phyloP scores from a whole-genome alignment of 2,329 filamentous ascomycete genomes.

The Verticillium dahliae region DNA sequence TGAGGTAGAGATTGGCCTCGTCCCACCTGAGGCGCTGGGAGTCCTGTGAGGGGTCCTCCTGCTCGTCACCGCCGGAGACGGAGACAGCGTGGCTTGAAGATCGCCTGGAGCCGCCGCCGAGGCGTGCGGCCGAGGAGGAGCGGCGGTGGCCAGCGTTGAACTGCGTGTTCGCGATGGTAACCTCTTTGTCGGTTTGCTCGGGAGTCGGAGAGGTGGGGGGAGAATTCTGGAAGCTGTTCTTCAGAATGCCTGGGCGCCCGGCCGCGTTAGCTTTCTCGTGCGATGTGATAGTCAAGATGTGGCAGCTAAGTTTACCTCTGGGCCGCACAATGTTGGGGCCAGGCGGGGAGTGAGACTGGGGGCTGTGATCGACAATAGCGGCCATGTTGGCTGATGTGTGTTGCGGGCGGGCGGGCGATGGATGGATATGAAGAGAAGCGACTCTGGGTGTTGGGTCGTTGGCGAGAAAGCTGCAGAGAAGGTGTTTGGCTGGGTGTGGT shows the following conservation, averaged over 20 bases:
- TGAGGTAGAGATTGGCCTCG: constrained; percentile 94
- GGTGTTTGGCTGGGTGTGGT: not conserved
- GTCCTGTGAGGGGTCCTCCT: constrained; percentile 39
- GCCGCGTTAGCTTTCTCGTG: not conserved
- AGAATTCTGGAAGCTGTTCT: constrained; percentile 70
- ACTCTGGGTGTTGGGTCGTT: not conserved
- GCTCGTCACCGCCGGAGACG: constrained; percentile 34
- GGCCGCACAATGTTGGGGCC: constrained; percentile 34
- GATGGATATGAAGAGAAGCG: not conserved
- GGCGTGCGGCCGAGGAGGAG: constrained; percentile 63
- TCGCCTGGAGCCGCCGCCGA: constrained; percentile 60
- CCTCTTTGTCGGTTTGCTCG: constrained; percentile 67
- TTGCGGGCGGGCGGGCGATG: not conserved
- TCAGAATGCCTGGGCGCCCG: constrained; percentile 69
- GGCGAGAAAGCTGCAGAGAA: not conserved
- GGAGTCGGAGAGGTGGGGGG: constrained; percentile 47
- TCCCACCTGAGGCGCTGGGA: constrained; percentile 92
- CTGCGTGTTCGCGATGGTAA: constrained; percentile 90
- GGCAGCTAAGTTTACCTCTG: constrained; percentile 28
- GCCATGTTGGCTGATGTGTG: constrained; percentile 27
- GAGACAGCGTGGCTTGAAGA: constrained; percentile 51
- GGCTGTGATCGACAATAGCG: constrained; percentile 27
- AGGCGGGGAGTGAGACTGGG: constrained; percentile 34
- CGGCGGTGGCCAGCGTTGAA: constrained; percentile 86
- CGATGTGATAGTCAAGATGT: not conserved